These are phyloP conservation scores for Paspalum notatum DNA, from an alignment of 176 grass and related monocot genomes.

Conservation along the genomic window DNA sequence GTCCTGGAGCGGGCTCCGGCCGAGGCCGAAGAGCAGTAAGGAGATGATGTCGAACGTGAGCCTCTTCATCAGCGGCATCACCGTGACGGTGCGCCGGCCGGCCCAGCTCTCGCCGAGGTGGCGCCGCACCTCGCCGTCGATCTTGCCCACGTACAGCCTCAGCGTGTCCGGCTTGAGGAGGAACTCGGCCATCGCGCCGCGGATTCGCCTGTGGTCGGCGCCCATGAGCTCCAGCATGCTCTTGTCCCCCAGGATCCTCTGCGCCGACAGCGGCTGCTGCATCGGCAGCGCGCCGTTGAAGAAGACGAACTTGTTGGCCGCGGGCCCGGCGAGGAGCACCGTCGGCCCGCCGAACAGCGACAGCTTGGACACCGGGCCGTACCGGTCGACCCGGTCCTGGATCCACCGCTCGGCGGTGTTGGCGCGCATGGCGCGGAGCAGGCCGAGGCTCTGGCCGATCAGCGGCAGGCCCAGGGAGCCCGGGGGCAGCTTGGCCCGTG, in stretches of 20 bases:
- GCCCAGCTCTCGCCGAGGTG: conserved; percentile 52
- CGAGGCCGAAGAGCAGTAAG: conserved; percentile 46
- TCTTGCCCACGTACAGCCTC: conserved; percentile 43
- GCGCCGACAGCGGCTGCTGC: conserved; percentile 46
- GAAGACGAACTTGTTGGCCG: conserved; percentile 58
- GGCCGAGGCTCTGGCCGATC: conserved; percentile 52
- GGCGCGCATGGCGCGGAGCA: conserved; percentile 58
- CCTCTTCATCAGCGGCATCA: conserved; percentile 54
- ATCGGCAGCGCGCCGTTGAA: conserved; percentile 28
- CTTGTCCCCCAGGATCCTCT: conserved; percentile 33
- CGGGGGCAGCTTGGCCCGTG: conserved; percentile 36
- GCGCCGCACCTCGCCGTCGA: conserved; percentile 54
- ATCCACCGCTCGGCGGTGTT: conserved; percentile 56
- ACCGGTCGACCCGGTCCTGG: conserved; percentile 16
- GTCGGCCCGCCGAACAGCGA: conserved; percentile 56
- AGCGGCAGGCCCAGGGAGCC: conserved; percentile 54
- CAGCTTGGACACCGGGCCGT: conserved; percentile 64
- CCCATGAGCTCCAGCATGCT: conserved; percentile 49
- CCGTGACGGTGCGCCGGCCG: background rate
- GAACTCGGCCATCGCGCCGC: conserved; percentile 50
- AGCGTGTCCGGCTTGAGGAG: conserved; percentile 61
- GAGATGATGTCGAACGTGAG: conserved; percentile 59
- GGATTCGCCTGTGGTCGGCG: conserved; percentile 51
- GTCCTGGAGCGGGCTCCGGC: background rate
- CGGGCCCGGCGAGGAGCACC: conserved; percentile 36